A percentile compares a stretch with the other conserved stretches of the same genome.
These are phyloP conservation scores for Primulina tabacum DNA, from an alignment of 257 asterid species.

Conservation along the genomic window DNA sequence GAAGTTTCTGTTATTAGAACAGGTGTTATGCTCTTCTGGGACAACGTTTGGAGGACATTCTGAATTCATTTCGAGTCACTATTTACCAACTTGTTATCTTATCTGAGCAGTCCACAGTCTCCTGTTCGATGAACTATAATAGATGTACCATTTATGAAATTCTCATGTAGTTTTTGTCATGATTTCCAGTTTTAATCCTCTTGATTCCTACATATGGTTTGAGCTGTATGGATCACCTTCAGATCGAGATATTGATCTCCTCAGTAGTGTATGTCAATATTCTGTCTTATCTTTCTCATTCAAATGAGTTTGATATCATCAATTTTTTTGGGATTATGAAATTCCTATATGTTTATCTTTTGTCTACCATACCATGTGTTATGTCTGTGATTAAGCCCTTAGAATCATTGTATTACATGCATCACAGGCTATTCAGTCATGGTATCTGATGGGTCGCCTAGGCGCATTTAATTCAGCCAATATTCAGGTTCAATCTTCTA, in stretches of 20 bases:
- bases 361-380: background rate
- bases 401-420: conserved; percentile 13
- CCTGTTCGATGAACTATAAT: no score
- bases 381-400: conserved; percentile 8
- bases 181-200: conserved; percentile 80
- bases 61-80: no score
- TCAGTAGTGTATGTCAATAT: conserved; percentile 76
- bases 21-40: no score
- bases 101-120: background rate
- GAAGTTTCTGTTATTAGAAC: no score
- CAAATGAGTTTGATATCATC: conserved; percentile 4
- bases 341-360: conserved; percentile 7
- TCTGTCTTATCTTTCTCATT: conserved; percentile 19
- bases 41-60: no score
- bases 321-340: conserved; percentile 2
- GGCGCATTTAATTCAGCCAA: conserved; percentile 86
- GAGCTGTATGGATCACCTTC: conserved; percentile 88
- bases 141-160: background rate
- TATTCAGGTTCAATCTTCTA: conserved; percentile 59
- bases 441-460: conserved; percentile 96
- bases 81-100: background rate
- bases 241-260: conserved; percentile 89
- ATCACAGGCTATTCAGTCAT: conserved; percentile 82
- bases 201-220: conserved; percentile 91
- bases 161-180: conserved; percentile 22